Evolutionary conservation across 2,329 filamentous ascomycete genomes (phyloP).

Genomic region (Hypoxylon sp.): DNA sequence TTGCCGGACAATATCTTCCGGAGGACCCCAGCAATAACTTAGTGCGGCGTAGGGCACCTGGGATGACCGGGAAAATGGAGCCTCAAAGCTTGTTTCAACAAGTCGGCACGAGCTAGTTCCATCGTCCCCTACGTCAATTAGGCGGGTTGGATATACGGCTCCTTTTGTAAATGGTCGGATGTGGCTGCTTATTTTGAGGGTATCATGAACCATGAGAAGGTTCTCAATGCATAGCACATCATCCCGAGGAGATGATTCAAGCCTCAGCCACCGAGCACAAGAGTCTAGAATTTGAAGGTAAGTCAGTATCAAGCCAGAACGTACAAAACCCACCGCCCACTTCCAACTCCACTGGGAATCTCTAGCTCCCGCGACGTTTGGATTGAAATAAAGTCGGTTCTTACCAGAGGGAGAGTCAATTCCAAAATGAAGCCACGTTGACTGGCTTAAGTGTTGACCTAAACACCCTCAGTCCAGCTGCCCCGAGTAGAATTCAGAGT

Average conservation of each 20-base stretch:
- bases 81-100: conserved; percentile 19
- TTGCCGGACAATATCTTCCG: conserved; percentile 11
- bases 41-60: conserved; percentile 18
- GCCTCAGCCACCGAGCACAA: conserved; percentile 17
- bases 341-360: not conserved
- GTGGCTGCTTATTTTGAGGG: not conserved
- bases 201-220: conserved; percentile 5
- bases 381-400: not conserved
- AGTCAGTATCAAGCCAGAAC: not conserved
- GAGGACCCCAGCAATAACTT: conserved; percentile 27
- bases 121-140: conserved; percentile 13
- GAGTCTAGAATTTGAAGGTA: not conserved
- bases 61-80: not conserved
- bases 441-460: conserved; percentile 16
- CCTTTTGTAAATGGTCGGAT: not conserved
- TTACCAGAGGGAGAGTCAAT: conserved; percentile 26
- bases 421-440: conserved; percentile 22
- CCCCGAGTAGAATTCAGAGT: too few species aligned
- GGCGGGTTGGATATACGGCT: conserved; percentile 17
- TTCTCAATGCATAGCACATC: conserved; percentile 22
- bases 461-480: not conserved
- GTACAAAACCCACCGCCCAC: too few species aligned
- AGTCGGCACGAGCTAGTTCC: not conserved
- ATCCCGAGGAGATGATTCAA: conserved; percentile 16
- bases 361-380: not conserved